Evolutionary conservation across 1,139 yeast genomes (phyloP), one percentile per base, ranked within the genome.

Genomic region (Saccharomyces hybrid): DNA sequence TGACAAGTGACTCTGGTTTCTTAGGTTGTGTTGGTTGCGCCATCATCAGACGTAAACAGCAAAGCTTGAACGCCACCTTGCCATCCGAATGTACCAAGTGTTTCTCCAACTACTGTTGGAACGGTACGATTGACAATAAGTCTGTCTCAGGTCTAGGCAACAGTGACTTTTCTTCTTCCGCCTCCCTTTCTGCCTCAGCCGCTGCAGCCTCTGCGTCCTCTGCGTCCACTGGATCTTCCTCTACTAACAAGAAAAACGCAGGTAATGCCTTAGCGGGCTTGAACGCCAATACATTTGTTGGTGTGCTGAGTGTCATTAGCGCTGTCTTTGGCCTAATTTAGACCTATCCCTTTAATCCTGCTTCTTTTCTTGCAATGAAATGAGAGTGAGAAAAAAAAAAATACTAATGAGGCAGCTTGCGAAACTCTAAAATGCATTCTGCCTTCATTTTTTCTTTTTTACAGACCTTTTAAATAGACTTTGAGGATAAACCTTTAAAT

Each of bases 1-100:
- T 81, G 50, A 86, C 96, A 3, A 72, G 84, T 48, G 95, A 87
- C 64, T 70, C 74, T 1, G 84, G 85, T 51, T 90, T 89, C 84
- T 77, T 79, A 51, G 79, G 86, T 6, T 90, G 96, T 75, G 80
- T 89, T 52, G 88, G 89, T 0, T 90, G 97, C 75, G 96, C 96
- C 8, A 81, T 89, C 54, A 76, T 89, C 56, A 84, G 88, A 70
- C 82, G 96, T 68, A 82, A 85, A 53, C 84, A 84, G 66, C 95
- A 88, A 72, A 79, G 95, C 66, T 72, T 77, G 51, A 84, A 84
- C 32, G 69, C 76, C 32, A 74, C 77, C 16, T 84, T 83, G 58
- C 78, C 89, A 2, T 84, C 79, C 1, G 89, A 86, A 68, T 90
- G 96, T 75, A 71, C 79, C 58, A 59, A 73, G 54, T 90, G 97